Evolutionary conservation across 306 rosid genomes (phyloP).

Genomic region (Luffa acutangula): DNA sequence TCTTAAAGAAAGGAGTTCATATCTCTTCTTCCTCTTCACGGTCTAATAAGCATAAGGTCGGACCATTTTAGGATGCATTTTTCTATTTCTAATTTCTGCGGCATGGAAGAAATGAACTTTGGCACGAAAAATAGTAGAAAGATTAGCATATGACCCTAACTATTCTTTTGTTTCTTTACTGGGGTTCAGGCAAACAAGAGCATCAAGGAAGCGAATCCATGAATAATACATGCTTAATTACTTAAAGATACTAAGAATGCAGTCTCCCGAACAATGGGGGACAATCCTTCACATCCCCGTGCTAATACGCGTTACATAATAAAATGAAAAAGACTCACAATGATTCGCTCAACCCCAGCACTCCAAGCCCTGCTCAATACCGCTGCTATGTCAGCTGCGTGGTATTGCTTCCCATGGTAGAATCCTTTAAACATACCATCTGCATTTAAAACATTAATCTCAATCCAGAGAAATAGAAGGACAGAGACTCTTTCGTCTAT

Average conservation of each 20-base stretch:
- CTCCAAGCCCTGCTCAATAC: conserved; percentile 83
- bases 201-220: conserved; percentile 2
- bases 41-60: not conserved
- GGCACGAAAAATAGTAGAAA: not conserved
- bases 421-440: conserved; percentile 95
- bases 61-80: not conserved
- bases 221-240: not conserved
- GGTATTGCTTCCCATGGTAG: conserved; percentile 86
- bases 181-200: not conserved
- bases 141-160: not conserved
- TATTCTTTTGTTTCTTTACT: not conserved
- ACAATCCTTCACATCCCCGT: not conserved
- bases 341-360: conserved; percentile 83
- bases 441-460: conserved; percentile 15
- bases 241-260: not conserved
- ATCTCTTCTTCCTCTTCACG: not conserved
- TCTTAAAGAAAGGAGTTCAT: not conserved
- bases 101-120: not conserved
- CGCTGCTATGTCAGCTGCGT: conserved; percentile 56
- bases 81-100: not conserved
- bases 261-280: not conserved
- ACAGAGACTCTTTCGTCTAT: not conserved
- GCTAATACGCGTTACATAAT: not conserved
- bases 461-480: not conserved
- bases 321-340: conserved; percentile 27